A percentile compares a stretch with the other conserved stretches of the same genome.
These are phyloP conservation scores for Sporothrix globosa DNA, from an alignment of 2,329 filamentous ascomycete genomes.

Conservation along the genomic window DNA sequence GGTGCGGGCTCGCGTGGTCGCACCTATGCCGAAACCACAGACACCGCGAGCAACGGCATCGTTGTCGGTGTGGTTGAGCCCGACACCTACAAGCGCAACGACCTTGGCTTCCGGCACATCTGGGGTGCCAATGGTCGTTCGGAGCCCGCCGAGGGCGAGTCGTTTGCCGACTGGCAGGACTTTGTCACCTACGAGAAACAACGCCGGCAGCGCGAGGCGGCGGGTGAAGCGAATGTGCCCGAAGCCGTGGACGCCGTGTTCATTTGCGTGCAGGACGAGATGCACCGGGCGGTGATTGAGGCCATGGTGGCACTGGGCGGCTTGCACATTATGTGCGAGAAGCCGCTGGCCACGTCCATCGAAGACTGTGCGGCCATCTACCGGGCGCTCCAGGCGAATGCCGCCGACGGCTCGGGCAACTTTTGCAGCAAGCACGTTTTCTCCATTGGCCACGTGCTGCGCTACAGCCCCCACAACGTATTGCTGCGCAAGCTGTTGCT, in stretches of 20 bases:
- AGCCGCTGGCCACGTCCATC: constrained; percentile 82
- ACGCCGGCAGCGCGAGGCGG: constrained; percentile 56
- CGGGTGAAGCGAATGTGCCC: constrained; percentile 51
- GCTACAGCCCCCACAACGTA: constrained; percentile 92
- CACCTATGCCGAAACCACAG: constrained; percentile 71
- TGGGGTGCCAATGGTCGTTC: constrained; percentile 57
- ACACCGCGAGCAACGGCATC: constrained; percentile 65
- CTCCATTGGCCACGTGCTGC: constrained; percentile 88
- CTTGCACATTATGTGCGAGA: constrained; percentile 92
- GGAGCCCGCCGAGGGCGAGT: constrained; percentile 61
- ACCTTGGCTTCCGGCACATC: constrained; percentile 72
- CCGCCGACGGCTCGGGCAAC: constrained; percentile 38
- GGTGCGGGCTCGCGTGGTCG: constrained; percentile 80
- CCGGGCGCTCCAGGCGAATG: constrained; percentile 53
- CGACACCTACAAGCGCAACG: constrained; percentile 71
- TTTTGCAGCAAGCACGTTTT: constrained; percentile 58
- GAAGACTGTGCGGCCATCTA: constrained; percentile 78
- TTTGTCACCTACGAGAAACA: constrained; percentile 73
- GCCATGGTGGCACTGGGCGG: constrained; percentile 67
- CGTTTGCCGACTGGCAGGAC: constrained; percentile 73
- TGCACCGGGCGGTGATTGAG: constrained; percentile 79
- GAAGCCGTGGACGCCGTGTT: constrained; percentile 65
- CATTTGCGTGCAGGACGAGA: constrained; percentile 78
- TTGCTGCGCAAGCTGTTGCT: constrained; percentile 77
- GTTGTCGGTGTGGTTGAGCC: constrained; percentile 84